Evolutionary conservation across 495 filamentous ascomycete species (phyloP), one percentile per base, ranked within the genome.

Genomic region (Tuber brumale): DNA sequence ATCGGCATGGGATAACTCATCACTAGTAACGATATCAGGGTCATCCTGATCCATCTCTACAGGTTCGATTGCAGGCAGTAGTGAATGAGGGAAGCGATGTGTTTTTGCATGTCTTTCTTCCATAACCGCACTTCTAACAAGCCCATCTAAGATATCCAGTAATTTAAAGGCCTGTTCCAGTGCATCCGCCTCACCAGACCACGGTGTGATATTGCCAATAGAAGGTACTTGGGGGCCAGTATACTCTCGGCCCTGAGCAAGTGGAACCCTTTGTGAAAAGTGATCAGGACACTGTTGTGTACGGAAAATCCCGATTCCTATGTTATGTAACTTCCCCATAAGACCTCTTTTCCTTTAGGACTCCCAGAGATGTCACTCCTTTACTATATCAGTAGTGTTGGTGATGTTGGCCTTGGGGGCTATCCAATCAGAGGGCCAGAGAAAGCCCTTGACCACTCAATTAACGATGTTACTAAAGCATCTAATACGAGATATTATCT

Each of bases 381-480:
- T n/a, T 3, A 3, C 7, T 9, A n/a, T 57, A 57, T 57, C 7
- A 3, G 23, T 57, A n/a, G n/a, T 10, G 6, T n/a, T 27, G 7
- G 7, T 23, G 37, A 37, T 43, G 3, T 70, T 10, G 3, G 27
- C 16, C 23, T 51, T 45, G 23, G 41, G 37, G 3, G 72, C 75
- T 74, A 44, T 72, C 12, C 61, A 46, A 42, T 74, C 70, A 21
- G 21, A 18, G 8, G 39, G 3, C 41, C 37, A 74, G 23, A 80
- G 69, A 57, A 80, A 75, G 9, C 61, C 72, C 16, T 80, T 72
- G 16, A 70, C 72, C 31, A 70, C 75, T 9, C 74, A 45, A 70
- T 76, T 76, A n/a, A 76, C 14, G 1, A 80, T 74, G 70, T 80
- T 72, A 23, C 78, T 72, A n/a, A 71, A 46, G 41, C 76, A 80